Evolutionary conservation across 1,284 basidiomycete species (phyloP), one percentile per base, ranked within the genome.

Genomic region (Boletus sp.): DNA sequence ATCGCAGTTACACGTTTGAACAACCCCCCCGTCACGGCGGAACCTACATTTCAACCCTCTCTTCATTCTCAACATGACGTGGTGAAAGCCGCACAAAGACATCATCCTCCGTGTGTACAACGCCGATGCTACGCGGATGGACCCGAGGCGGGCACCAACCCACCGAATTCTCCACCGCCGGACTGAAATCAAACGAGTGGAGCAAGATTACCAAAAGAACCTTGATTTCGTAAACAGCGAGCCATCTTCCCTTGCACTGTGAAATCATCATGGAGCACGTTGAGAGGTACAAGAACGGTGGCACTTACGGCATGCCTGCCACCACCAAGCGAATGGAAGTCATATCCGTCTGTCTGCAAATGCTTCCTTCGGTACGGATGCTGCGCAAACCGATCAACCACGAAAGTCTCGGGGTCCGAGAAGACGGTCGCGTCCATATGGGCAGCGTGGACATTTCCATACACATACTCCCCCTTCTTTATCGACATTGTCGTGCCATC

Each of bases 211-310:
- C 44, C 30, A 50, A 14, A 5, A 51, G 37, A 5, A 49, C 33
- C 36, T 64, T 63, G 5, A 65, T 51, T 19, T 59, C 49, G 43
- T 64, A 62, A 6, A 61, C 13, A 0, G 60, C 53, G 5, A 65
- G 17, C 57, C 61, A 61, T 33, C 59, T 48, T 8, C 60, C 60
- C 16, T 64, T 62, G 47, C 61, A 62, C 60, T 65, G 8, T 2
- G 1, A 16, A 1, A 20, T n/a, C 10, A 9, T 57, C 1, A n/a
- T n/a, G n/a, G n/a, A 42, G 37, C 13, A 45, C 2, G 2, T 1
- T 5, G 6, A 22, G 16, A 10, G 17, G 32, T 17, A 17, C 17
- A 17, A 9, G 33, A 8, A 10, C 7, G 29, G 5, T 0, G 0
- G n/a, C 5, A 43, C 60, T 40, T 33, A 65, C 60, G 22, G 52